Conservation (phyloP, 2,329 filamentous ascomycete genomes). For the Diaporthe eres region DNA sequence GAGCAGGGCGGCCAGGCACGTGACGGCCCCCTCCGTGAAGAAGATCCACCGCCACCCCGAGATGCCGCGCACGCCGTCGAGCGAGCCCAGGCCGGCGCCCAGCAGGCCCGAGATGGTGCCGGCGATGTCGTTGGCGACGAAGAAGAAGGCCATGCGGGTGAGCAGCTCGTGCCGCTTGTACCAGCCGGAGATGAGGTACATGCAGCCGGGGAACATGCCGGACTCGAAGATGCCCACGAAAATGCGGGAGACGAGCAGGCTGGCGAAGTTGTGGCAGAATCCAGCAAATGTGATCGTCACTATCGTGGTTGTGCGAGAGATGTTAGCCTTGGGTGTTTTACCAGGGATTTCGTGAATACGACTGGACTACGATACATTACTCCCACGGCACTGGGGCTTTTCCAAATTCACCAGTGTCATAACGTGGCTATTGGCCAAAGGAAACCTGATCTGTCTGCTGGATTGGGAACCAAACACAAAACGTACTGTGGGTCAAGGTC, state of each 20-base stretch:
- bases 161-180: slow-evolving; percentile 52
- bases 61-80: slow-evolving; percentile 69
- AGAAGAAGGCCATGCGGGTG: slow-evolving; percentile 65
- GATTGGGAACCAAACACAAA: neutral
- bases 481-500: neutral
- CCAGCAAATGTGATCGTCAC: slow-evolving; percentile 6
- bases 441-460: neutral
- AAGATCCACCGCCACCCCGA: slow-evolving; percentile 79
- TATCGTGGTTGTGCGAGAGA: neutral
- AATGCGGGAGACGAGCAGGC: slow-evolving; percentile 35
- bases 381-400: neutral
- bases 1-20: slow-evolving; percentile 60
- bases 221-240: slow-evolving; percentile 53
- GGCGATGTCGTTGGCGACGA: slow-evolving; percentile 76
- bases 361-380: neutral
- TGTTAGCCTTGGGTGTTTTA: neutral
- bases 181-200: slow-evolving; percentile 52
- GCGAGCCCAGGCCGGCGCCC: slow-evolving; percentile 78
- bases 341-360: neutral
- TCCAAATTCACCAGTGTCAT: neutral
- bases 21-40: slow-evolving; percentile 67
- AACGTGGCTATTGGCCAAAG: neutral
- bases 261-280: slow-evolving; percentile 5
- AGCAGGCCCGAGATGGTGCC: slow-evolving; percentile 78
- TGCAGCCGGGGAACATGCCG: slow-evolving; percentile 51